These are phyloP conservation scores for Wallacemonas sp. DNA, from an alignment of 208 protist genomes.

Conservation along the genomic window DNA sequence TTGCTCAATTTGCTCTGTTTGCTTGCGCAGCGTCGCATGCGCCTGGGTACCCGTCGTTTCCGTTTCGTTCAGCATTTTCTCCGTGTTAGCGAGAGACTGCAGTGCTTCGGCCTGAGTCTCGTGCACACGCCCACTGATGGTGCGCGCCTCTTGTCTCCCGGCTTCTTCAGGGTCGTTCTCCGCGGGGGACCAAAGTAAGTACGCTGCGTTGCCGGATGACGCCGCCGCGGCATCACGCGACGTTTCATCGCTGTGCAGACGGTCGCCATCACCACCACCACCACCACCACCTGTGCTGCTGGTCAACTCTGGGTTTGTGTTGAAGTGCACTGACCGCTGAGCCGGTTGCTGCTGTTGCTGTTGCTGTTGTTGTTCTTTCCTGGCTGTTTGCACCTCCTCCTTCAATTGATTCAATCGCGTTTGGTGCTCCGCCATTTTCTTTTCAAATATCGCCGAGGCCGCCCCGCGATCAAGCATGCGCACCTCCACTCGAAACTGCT, in stretches of 20 bases:
- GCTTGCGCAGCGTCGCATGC: slow-evolving; percentile 49
- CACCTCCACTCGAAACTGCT: slow-evolving; percentile 67
- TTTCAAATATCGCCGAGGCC: slow-evolving; percentile 28
- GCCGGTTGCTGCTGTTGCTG: no score
- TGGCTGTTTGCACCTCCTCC: slow-evolving; percentile 17
- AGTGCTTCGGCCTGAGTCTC: slow-evolving; percentile 59
- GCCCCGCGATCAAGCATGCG: slow-evolving; percentile 46
- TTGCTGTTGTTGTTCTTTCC: slow-evolving; percentile 15
- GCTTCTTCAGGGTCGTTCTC: slow-evolving; percentile 16
- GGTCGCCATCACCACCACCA: neutral
- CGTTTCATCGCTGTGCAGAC: slow-evolving; percentile 22
- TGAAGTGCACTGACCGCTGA: neutral
- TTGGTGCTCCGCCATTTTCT: slow-evolving; percentile 23
- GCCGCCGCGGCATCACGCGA: neutral
- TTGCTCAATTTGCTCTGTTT: slow-evolving; percentile 78
- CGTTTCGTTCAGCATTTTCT: slow-evolving; percentile 69
- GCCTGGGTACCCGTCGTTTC: slow-evolving; percentile 66
- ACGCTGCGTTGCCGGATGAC: slow-evolving; percentile 1
- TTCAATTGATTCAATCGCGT: slow-evolving; percentile 24
- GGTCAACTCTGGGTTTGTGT: neutral
- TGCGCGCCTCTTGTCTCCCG: slow-evolving; percentile 36
- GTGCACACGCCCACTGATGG: slow-evolving; percentile 37
- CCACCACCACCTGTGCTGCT: neutral
- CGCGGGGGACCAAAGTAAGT: slow-evolving; percentile 11
- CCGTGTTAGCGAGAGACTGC: slow-evolving; percentile 54